A percentile compares a stretch with the other conserved stretches of the same genome.
phyloP scores from a whole-genome alignment of 2,329 filamentous ascomycete genomes.

The Trichoderma sp. region DNA sequence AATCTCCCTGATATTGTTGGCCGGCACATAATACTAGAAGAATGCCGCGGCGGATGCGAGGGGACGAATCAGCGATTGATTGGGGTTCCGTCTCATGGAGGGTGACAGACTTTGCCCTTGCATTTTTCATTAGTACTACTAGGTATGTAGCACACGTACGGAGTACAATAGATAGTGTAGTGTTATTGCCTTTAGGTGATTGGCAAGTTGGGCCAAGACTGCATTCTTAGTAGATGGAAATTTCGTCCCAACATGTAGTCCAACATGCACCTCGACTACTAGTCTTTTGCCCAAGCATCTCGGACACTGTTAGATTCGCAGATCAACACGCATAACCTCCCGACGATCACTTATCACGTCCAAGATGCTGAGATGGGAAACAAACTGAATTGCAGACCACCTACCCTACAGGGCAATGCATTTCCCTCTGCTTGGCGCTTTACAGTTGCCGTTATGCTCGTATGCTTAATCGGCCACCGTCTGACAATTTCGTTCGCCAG shows the following conservation, averaged over 20 bases:
- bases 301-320: neutral
- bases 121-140: neutral
- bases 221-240: neutral
- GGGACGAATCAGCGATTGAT: neutral
- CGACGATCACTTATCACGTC: neutral
- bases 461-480: slow-evolving; percentile 7
- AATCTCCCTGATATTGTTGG: neutral
- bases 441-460: neutral
- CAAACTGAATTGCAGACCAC: neutral
- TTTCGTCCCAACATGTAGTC: too few relatives aligned
- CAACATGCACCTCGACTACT: too few relatives aligned
- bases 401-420: neutral
- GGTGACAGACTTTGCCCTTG: neutral
- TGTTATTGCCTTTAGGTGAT: too few relatives aligned
- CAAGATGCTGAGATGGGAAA: neutral
- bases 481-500: neutral
- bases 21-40: neutral
- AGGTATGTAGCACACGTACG: too few relatives aligned
- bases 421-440: neutral
- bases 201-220: neutral
- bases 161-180: too few relatives aligned
- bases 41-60: neutral
- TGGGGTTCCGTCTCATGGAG: neutral
- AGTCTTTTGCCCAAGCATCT: too few relatives aligned
- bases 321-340: neutral